phyloP scores from a whole-genome alignment of 352 stramenopile genomes.

The Phytopythium cucurbitacearum region DNA sequence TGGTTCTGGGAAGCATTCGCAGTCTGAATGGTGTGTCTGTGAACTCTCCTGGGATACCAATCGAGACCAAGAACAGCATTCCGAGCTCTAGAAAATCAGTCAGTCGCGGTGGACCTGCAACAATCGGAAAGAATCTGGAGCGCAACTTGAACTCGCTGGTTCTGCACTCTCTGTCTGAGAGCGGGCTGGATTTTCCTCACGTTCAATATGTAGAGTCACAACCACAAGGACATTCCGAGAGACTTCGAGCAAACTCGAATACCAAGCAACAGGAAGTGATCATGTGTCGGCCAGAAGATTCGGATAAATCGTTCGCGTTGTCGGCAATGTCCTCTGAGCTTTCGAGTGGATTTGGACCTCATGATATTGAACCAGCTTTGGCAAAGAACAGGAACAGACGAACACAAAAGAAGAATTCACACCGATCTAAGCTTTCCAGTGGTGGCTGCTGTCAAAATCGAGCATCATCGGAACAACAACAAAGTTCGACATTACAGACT shows the following conservation, averaged over 20 bases:
- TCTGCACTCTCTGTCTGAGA: constrained; percentile 56
- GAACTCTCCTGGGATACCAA: no score
- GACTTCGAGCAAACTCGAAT: background rate
- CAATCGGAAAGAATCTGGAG: constrained; percentile 26
- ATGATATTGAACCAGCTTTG: constrained; percentile 2
- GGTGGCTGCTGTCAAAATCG: background rate
- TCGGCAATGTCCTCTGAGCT: no score
- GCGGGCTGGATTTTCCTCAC: constrained; percentile 55
- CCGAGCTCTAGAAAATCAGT: background rate
- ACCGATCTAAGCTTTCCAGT: no score
- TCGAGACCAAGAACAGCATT: no score
- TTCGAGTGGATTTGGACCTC: constrained; percentile 1
- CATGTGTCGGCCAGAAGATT: constrained; percentile 13
- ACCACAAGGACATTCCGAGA: background rate
- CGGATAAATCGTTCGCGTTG: background rate
- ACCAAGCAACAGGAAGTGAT: constrained; percentile 16
- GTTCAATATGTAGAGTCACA: constrained; percentile 15
- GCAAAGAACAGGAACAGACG: constrained; percentile 3
- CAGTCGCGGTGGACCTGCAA: background rate
- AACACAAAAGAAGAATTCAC: background rate
- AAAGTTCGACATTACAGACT: no score
- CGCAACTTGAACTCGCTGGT: constrained; percentile 45
- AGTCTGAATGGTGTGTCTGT: constrained; percentile 13
- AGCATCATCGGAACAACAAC: constrained; percentile 7
- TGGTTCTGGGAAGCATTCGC: constrained; percentile 52